phyloP scores from a whole-genome alignment of 352 stramenopile species.

The Phytophthora quininea region DNA sequence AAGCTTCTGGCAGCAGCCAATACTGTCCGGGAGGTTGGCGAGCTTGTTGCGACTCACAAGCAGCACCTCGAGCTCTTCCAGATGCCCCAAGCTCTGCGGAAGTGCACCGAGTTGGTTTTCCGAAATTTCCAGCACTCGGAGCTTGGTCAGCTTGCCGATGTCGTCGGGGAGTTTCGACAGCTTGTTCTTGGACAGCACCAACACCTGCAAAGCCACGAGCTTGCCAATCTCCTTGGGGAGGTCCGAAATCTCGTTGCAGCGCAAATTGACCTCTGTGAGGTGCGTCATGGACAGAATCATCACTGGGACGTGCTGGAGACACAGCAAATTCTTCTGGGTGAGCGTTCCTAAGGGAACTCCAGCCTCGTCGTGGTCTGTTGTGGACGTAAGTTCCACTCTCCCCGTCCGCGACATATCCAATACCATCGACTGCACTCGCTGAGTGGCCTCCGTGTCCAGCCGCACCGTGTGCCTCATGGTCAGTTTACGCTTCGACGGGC shows the following conservation, averaged over 20 bases:
- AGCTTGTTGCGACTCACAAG: slow-evolving; percentile 65
- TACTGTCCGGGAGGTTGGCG: slow-evolving; percentile 47
- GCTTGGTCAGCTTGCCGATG: slow-evolving; percentile 49
- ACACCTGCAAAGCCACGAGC: slow-evolving; percentile 47
- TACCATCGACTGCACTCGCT: slow-evolving; percentile 47
- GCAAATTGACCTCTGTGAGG: slow-evolving; percentile 67
- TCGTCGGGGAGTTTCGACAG: slow-evolving; percentile 51
- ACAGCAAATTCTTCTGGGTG: slow-evolving; percentile 51
- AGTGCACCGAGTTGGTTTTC: slow-evolving; percentile 65
- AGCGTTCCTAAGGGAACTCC: slow-evolving; percentile 51
- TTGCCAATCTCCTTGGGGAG: slow-evolving; percentile 66
- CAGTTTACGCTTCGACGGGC: slow-evolving; percentile 34
- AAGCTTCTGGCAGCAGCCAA: slow-evolving; percentile 57
- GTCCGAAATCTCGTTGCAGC: slow-evolving; percentile 64
- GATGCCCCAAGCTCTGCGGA: slow-evolving; percentile 50
- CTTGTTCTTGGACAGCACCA: slow-evolving; percentile 72
- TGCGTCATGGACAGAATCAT: slow-evolving; percentile 65
- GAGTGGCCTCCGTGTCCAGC: slow-evolving; percentile 32
- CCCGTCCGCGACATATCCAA: slow-evolving; percentile 57
- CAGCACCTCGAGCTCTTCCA: slow-evolving; percentile 61
- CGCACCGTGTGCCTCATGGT: slow-evolving; percentile 44
- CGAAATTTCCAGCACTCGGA: slow-evolving; percentile 56
- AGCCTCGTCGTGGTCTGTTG: slow-evolving; percentile 47
- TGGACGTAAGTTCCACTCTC: slow-evolving; percentile 68
- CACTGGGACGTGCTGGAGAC: slow-evolving; percentile 54